Evolutionary conservation across 768 basidiomycete genomes (phyloP), one percentile per base, ranked within the genome.

Genomic region (Trametes meyenii): DNA sequence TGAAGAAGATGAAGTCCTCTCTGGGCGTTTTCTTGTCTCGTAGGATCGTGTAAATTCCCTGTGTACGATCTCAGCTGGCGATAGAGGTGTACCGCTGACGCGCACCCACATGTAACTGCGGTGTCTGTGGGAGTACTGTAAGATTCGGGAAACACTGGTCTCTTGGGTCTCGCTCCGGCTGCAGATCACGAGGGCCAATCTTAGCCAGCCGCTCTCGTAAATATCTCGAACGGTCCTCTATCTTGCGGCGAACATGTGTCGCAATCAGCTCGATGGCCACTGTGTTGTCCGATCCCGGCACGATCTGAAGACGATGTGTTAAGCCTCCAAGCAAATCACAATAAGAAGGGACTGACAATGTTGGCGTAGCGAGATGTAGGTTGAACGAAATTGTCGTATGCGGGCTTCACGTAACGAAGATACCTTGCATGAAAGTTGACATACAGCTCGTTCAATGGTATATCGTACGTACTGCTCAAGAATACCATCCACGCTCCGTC

Each of bases 191-290:
- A 6, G 70, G 67, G 8, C 62, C 67, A 5, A 64, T 68, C 10
- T 53, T 78, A 40, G 89, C 91, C 71, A 97, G 85, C 69, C 86
- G 83, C 62, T 83, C 82, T 16, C 94, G 79, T 70, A 98, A 88
- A 42, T 83, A 80, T 23, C 85, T 83, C 3, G 87, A 82, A 3
- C 96, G 87, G 55, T 93, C 89, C 52, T 87, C 84, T 48, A 98
- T 82, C 72, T 97, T 88, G 40, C 88, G 84, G 26, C 87, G 84
- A 59, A 98, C 85, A 70, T 98, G 97, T 2, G 92, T 94, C 16
- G 89, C 87, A 55, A 99, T 94, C 40, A 99, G 80, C 62, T 97
- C 96, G 56, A 97, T 94, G 3, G 96, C 95, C 11, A 96, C 89
- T 21, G 83, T 73, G 69, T 98, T 98, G 65, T 94, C 86, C 3